Base-by-base conservation (phyloP, 495 filamentous ascomycete genomes). In the Astrothelium macrocarpum region DNA sequence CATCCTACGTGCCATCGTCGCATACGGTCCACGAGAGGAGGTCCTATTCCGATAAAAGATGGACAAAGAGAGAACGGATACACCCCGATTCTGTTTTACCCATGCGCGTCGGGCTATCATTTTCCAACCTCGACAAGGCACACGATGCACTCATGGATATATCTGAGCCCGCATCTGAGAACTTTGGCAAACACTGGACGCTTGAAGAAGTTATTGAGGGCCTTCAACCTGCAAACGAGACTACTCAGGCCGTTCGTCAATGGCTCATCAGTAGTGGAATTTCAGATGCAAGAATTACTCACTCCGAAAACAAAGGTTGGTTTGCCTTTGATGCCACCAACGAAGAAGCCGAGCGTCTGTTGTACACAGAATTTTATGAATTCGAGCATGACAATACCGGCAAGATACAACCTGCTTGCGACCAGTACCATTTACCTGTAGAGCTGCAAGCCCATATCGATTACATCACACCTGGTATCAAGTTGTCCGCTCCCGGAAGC, bases 111-210 rank as follows among this genome's bases (percentile, higher is more conserved):
- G 63, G 63, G 1, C 61, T 66, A 16, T 12, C 39, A 5, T 61
- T 64, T 20, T 26, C 11, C 10, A 63, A 63, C 26, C 36, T 66
- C 20, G 64, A 58, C 25, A 63, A 59, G 14, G 64, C 31, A 3
- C 60, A 64, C 43, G 46, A 66, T 9, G 28, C 45, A 12, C 64
- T 66, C 16, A 58, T 66, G 60, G 64, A 66, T 25, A 36, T 66
- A 1, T 65, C 68, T 32, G n/a, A 67, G 31, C 68, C 67, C 14
- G 36, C 26, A 5, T 69, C 67, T 5, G 7, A 39, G 53, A 68
- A 70, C 26, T 70, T 63, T 62, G 68, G 66, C 45, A 63, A 66
- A 56, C 63, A 68, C 23, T 68, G 64, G 66, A 66, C 59, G n/a
- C 14, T 63, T 12, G 20, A 64, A 32, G 59, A 71, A 61, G 66